Percentiles rank a stretch among this genome's conserved stretches.
These are phyloP conservation scores for Tremellales sp. DNA, from an alignment of 1,284 basidiomycete species.

Conservation along the genomic window DNA sequence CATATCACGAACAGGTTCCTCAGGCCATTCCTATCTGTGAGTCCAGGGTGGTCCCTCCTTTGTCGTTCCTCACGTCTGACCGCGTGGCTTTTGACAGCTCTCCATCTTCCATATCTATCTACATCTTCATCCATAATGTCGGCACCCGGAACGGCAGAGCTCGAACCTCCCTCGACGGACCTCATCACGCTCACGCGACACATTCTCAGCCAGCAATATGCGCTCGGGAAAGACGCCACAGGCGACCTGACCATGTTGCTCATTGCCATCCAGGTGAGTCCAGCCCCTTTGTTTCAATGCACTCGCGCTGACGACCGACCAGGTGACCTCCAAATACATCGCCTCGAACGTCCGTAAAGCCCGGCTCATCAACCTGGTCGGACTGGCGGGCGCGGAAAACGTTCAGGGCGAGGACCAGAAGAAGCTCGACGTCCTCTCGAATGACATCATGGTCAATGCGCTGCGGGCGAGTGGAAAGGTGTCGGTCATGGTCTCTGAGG, in stretches of 20 bases:
- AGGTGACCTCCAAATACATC: conserved; percentile 74
- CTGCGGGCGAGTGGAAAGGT: conserved; percentile 91
- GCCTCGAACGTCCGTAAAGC: conserved; percentile 97
- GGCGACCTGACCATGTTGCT: conserved; percentile 94
- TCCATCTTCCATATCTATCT: no score
- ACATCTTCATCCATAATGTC: conserved; percentile 8
- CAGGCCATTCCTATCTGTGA: no score
- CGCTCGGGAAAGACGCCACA: conserved; percentile 71
- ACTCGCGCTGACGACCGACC: no score
- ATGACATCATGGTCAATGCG: conserved; percentile 99
- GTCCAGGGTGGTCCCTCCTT: no score
- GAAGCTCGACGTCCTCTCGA: conserved; percentile 95
- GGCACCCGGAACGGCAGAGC: conserved; percentile 37
- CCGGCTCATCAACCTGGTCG: conserved; percentile 96
- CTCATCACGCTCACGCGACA: conserved; percentile 89
- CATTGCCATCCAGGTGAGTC: conserved; percentile 88
- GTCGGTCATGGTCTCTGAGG: conserved; percentile 94
- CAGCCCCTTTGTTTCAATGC: no score
- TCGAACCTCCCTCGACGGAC: conserved; percentile 74
- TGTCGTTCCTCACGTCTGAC: no score
- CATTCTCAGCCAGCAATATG: conserved; percentile 77
- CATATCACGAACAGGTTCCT: no score
- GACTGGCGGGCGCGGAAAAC: conserved; percentile 92
- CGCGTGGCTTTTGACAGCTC: no score
- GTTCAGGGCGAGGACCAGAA: conserved; percentile 99